A percentile compares a stretch with the other conserved stretches of the same genome.
Conservation (phyloP, 2,329 filamentous ascomycete species). For the Pseudogymnoascus sp. region DNA sequence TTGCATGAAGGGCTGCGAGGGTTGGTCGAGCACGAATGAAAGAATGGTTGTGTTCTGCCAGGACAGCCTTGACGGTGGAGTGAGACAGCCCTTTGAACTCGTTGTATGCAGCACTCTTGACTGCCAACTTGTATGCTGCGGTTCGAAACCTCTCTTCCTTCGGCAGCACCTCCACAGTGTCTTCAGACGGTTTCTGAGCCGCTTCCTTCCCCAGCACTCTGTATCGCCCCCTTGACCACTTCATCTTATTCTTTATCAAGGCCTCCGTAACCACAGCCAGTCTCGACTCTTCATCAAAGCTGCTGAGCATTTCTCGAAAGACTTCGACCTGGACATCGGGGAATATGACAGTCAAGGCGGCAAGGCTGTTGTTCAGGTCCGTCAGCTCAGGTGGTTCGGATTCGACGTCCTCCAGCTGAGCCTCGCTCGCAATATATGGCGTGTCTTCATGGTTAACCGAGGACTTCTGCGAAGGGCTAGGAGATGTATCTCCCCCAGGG, state of each 20-base stretch:
- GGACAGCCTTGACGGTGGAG: slow-evolving; percentile 68
- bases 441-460: slow-evolving; percentile 10
- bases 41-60: slow-evolving; percentile 74
- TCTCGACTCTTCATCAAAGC: slow-evolving; percentile 68
- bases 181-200: slow-evolving; percentile 26
- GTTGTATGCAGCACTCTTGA: slow-evolving; percentile 58
- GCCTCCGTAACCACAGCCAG: slow-evolving; percentile 71
- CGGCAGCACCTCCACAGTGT: slow-evolving; percentile 37
- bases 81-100: slow-evolving; percentile 71
- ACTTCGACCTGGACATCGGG: slow-evolving; percentile 77
- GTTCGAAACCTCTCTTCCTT: slow-evolving; percentile 61
- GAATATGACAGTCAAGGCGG: slow-evolving; percentile 63
- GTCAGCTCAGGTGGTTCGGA: slow-evolving; percentile 55
- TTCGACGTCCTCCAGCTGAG: slow-evolving; percentile 42
- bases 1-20: slow-evolving; percentile 60
- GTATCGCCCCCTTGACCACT: slow-evolving; percentile 65
- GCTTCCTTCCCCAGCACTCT: slow-evolving; percentile 34
- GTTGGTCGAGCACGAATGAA: slow-evolving; percentile 66
- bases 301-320: slow-evolving; percentile 72
- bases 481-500: slow-evolving; percentile 27
- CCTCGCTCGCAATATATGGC: slow-evolving; percentile 48
- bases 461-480: slow-evolving; percentile 22
- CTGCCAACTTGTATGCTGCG: slow-evolving; percentile 60
- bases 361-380: slow-evolving; percentile 63
- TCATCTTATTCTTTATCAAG: slow-evolving; percentile 63